Base-by-base conservation (phyloP, 2,329 filamentous ascomycete species). In the Diaporthe sp. region DNA sequence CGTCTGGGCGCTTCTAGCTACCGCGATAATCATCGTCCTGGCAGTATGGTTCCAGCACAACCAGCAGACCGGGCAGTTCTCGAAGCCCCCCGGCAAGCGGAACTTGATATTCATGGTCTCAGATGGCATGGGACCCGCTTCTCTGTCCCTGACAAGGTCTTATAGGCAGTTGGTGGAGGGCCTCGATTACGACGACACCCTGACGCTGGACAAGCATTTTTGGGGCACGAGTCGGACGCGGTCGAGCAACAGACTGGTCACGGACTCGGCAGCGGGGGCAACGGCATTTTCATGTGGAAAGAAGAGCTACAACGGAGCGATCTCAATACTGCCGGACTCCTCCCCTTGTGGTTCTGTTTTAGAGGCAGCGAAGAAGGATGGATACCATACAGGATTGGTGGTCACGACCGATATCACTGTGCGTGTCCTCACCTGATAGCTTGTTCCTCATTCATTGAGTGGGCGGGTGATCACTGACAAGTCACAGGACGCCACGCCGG, bases 61-160 rank as follows among this genome's bases (percentile, higher is more conserved):
- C 80, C 88, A 91, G 77, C 86, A 89, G 74, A 88, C 87, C 15
- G 79, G 83, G 55, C 80, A 78, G 74, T 82, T 82, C 68, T 75
- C 81, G 77, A 70, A 81, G 79, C 75, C 82, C 80, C 37, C 80
- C 77, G 91, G 92, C 71, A 99, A 98, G 88, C 91, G 95, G 73
- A 99, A 98, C 84, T 88, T 99, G 72, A 93, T 99, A 80, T 98
- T 99, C 88, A 99, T 99, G 97, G 96, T 99, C 51, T 98, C 95
- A 0, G 97, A 99, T 84, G 97, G 97, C 81, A 99, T 99, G 97
- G 97, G 97, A 0, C 97, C 97, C 10, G 95, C 97, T 12, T 96
- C 95, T 80, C 88, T 99, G 72, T 94, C 94, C 37, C 85, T 99
- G 82, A 98, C 97, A 9, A 90, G 97, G 74, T 94, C 92, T 82